Evolutionary conservation across 2,329 filamentous ascomycete genomes (phyloP).

Genomic region (Cytospora mali): DNA sequence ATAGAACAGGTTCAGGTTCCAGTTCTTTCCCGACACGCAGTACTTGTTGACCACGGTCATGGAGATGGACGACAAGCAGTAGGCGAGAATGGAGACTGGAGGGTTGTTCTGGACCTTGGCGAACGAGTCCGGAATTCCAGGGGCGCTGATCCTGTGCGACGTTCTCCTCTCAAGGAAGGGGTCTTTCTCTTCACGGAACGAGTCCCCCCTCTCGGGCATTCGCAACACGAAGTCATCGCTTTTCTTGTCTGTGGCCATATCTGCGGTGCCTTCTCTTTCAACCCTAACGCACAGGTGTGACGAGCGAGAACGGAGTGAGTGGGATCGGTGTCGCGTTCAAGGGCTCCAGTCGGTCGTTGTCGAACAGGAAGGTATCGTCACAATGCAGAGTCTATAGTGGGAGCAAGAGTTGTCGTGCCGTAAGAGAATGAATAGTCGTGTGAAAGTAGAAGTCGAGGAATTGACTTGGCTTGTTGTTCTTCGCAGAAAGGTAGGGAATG

Average conservation of each 20-base stretch:
- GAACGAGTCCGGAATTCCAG: conserved; percentile 42
- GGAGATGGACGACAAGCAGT: conserved; percentile 94
- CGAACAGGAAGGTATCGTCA: neutral
- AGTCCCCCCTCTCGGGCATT: conserved; percentile 63
- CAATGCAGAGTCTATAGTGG: neutral
- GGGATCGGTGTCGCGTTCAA: neutral
- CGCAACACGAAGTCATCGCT: conserved; percentile 78
- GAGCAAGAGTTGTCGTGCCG: neutral
- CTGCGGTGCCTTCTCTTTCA: conserved; percentile 33
- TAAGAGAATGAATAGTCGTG: conserved; percentile 2
- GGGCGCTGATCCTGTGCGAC: conserved; percentile 40
- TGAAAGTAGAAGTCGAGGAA: neutral
- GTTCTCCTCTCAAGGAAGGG: conserved; percentile 51
- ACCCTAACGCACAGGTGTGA: neutral
- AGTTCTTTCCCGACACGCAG: conserved; percentile 84
- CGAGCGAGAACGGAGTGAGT: conserved; percentile 3
- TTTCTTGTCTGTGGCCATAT: conserved; percentile 81
- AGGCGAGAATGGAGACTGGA: conserved; percentile 78
- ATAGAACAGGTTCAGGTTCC: conserved; percentile 97
- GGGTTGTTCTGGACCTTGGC: conserved; percentile 72
- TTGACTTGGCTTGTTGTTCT: conserved; percentile 9
- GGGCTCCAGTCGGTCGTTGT: conserved; percentile 9
- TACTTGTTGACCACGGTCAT: conserved; percentile 99
- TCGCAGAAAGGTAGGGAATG: conserved; percentile 2
- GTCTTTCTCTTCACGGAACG: conserved; percentile 56